Evolutionary conservation across 78 protist genomes (phyloP), one percentile per base, ranked within the genome.

Genomic region (Dictyostelium purpureum): DNA sequence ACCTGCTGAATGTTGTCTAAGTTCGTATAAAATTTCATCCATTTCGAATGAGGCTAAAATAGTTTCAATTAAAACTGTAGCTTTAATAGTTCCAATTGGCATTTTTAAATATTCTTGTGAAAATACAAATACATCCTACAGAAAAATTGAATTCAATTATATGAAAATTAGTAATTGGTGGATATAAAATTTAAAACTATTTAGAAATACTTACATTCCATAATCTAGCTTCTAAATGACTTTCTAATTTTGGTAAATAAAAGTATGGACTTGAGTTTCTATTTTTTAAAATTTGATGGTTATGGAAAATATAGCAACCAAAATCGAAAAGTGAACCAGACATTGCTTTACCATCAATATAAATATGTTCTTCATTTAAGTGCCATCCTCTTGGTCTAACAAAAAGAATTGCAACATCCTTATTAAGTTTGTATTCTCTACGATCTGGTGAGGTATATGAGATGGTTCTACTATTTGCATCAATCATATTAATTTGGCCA

Each of bases 41-140:
- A 95, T 95, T 93, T 95, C 95, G 43, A 95, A 95, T 33, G 94
- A 79, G 42, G 97, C 97, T 79, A 91, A 47, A 42, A 95, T 91
- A 56, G 94, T 90, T 40, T 95, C 97, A 59, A 95, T 95, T 16
- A 95, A 70, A n/a, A 90, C 97, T 49, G 96, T 91, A 28, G 96
- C 97, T 47, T 92, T 88, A 57, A 95, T 95, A 35, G 94, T 91
- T 12, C 95, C 96, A 63, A 33, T 70, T 51, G 94, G 88, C 0
- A 94, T 43, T 24, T 43, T 43, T 16, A 83, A 37, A 49, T 65
- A 69, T 51, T 87, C 11, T 89, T 88, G 94, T 18, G 87, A 40
- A n/a, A 33, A 71, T 47, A 65, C 63, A 75, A 83, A 81, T 49
- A 94, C 94, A 49, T 88, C 91, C 88, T 79, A n/a, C n/a, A n/a